Base-by-base conservation (phyloP, 1,139 yeast species). In the Candida sanyaensis region DNA sequence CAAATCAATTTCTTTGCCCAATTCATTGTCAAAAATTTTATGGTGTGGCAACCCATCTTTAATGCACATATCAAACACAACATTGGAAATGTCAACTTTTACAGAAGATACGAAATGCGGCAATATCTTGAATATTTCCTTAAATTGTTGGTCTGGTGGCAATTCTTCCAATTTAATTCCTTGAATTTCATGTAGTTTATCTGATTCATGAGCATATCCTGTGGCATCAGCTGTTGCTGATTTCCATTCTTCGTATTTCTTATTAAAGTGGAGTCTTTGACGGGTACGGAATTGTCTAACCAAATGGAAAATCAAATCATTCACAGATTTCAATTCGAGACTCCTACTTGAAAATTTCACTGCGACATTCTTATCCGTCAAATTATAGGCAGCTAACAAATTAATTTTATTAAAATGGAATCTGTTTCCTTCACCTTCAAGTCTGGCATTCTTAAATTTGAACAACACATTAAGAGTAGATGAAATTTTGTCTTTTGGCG, bases 41-140 rank as follows among this genome's bases (percentile, higher is more conserved):
- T 68, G 70, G 44, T 65, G 61, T 0, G 80, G 80, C 17, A 76
- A 59, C 5, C 71, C 70, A 50, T 75, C 80, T 47, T 73, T 73
- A 51, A 79, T 74, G 13, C 72, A 63, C 11, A 75, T 61, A 48
- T 72, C 75, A 1, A 69, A 62, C 47, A 68, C 70, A 17, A 73
- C 44, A 21, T 62, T 56, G 3, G 65, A 50, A 10, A 72, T 52
- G 23, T 60, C 60, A 24, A 69, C 46, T 50, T 63, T 66, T 8
- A 72, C 53, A 2, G 66, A 57, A 2, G 64, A 55, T 4, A 75
- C 44, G 36, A 62, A 54, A 0, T 56, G 41, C 0, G 80, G 80
- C 2, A 75, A 46, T 0, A 68, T 7, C 28, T 64, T 60, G 45
- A 74, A 73, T 4, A 75, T 44, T 21, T 67, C 64, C 7, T 63